Conservation (phyloP, 2,329 filamentous ascomycete species). For the Pseudogymnoascus sp. region DNA sequence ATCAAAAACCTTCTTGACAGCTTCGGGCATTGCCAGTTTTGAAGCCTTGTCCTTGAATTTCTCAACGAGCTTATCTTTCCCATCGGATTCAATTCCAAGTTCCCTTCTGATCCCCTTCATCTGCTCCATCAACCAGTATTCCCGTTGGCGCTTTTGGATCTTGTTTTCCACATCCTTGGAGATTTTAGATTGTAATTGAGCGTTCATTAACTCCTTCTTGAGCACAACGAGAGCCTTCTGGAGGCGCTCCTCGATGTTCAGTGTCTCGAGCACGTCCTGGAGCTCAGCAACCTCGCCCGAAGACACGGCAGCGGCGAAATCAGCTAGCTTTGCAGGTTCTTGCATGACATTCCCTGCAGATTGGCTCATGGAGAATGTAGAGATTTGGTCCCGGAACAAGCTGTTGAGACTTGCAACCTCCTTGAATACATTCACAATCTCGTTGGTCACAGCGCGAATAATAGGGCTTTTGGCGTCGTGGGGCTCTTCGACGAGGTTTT, state of each 20-base stretch:
- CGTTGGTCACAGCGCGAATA: conserved; percentile 86
- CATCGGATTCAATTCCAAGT: conserved; percentile 91
- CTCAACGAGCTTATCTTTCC: conserved; percentile 95
- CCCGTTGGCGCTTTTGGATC: conserved; percentile 92
- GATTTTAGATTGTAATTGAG: conserved; percentile 92
- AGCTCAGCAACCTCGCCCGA: conserved; percentile 85
- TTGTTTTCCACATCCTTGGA: conserved; percentile 96
- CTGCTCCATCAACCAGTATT: conserved; percentile 99
- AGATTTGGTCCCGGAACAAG: conserved; percentile 93
- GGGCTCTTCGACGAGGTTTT: conserved; percentile 82
- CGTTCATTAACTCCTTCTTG: conserved; percentile 98
- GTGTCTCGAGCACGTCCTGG: conserved; percentile 79
- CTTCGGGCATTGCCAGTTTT: conserved; percentile 93
- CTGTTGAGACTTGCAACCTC: conserved; percentile 91
- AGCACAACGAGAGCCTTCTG: conserved; percentile 85
- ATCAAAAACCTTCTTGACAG: conserved; percentile 94
- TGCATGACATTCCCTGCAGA: conserved; percentile 91
- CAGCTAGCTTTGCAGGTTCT: conserved; percentile 88
- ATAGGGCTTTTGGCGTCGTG: conserved; percentile 84
- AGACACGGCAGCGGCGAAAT: conserved; percentile 96
- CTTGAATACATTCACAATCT: conserved; percentile 98
- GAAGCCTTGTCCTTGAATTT: conserved; percentile 93
- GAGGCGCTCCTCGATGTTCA: conserved; percentile 87
- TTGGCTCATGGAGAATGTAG: conserved; percentile 92
- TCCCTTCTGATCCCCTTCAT: conserved; percentile 98